phyloP scores from a whole-genome alignment of 768 basidiomycete genomes.

The Cystobasidium ongulense region DNA sequence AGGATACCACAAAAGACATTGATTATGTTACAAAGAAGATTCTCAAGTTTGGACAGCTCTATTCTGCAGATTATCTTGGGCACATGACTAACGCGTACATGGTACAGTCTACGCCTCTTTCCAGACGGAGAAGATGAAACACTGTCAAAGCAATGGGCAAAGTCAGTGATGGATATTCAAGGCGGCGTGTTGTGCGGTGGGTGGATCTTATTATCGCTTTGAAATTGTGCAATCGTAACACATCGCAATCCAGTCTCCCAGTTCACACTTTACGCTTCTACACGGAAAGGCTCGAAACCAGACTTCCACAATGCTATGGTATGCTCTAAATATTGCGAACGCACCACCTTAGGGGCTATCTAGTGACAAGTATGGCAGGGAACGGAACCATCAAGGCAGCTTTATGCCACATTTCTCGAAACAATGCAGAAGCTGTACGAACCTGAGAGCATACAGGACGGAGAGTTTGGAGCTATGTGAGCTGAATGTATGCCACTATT shows the following conservation, averaged over 20 bases:
- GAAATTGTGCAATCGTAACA: not conserved
- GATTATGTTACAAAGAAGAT: constrained; percentile 72
- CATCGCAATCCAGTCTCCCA: constrained; percentile 61
- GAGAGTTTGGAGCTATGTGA: constrained; percentile 32
- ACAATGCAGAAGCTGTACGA: constrained; percentile 32
- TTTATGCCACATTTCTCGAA: constrained; percentile 34
- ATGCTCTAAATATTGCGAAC: not conserved
- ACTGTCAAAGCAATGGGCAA: constrained; percentile 65
- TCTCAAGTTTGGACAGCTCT: constrained; percentile 47
- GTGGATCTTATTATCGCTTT: constrained; percentile 34
- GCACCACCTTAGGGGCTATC: too few relatives aligned
- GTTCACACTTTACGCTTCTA: constrained; percentile 84
- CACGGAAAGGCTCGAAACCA: constrained; percentile 72
- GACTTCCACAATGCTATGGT: constrained; percentile 91
- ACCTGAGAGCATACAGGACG: constrained; percentile 31
- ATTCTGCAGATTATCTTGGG: not conserved
- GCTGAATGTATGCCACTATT: not conserved
- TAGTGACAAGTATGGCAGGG: not conserved
- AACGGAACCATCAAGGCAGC: constrained; percentile 26
- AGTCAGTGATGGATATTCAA: constrained; percentile 72
- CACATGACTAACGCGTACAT: not conserved
- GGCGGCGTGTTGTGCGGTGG: constrained; percentile 78
- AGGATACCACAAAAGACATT: constrained; percentile 71
- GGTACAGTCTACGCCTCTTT: constrained; percentile 49
- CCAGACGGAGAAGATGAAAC: constrained; percentile 42